These are phyloP conservation scores for Pythium chondricola DNA, from an alignment of 352 stramenopile genomes.

Conservation along the genomic window DNA sequence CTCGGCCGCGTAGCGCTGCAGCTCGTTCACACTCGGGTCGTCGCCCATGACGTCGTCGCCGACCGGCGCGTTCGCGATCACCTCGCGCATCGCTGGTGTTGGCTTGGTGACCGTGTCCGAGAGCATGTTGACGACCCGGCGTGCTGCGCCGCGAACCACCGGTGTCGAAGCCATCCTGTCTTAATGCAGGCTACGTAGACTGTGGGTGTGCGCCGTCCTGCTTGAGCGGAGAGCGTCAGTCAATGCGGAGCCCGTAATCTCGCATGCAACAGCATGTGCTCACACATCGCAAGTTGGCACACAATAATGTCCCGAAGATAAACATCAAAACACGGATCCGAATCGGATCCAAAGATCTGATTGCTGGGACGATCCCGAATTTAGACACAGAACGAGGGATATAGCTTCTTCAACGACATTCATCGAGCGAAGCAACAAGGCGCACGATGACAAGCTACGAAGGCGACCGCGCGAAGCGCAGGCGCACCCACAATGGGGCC, in stretches of 20 bases:
- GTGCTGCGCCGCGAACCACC: too few relatives aligned
- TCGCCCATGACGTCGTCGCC: constrained; percentile 72
- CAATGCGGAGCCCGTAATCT: too few relatives aligned
- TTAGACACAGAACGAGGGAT: too few relatives aligned
- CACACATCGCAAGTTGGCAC: too few relatives aligned
- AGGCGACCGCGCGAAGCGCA: constrained; percentile 17
- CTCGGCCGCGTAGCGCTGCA: constrained; percentile 89
- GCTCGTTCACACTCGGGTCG: constrained; percentile 92
- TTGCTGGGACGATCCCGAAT: too few relatives aligned
- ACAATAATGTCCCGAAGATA: not conserved
- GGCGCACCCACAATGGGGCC: constrained; percentile 7
- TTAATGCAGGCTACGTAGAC: too few relatives aligned
- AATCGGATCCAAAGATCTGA: not conserved
- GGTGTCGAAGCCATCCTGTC: too few relatives aligned
- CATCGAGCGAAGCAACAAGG: not conserved
- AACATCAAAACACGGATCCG: not conserved
- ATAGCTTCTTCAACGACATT: constrained; percentile 13
- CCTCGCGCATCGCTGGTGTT: constrained; percentile 87
- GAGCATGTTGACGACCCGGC: constrained; percentile 86
- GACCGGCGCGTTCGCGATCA: constrained; percentile 74
- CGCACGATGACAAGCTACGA: too few relatives aligned
- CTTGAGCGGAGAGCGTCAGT: too few relatives aligned
- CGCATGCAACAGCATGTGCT: too few relatives aligned
- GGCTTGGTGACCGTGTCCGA: constrained; percentile 97
- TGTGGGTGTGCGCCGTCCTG: too few relatives aligned